Conservation (phyloP, 208 protist genomes). For the Angomonas ambiguus region DNA sequence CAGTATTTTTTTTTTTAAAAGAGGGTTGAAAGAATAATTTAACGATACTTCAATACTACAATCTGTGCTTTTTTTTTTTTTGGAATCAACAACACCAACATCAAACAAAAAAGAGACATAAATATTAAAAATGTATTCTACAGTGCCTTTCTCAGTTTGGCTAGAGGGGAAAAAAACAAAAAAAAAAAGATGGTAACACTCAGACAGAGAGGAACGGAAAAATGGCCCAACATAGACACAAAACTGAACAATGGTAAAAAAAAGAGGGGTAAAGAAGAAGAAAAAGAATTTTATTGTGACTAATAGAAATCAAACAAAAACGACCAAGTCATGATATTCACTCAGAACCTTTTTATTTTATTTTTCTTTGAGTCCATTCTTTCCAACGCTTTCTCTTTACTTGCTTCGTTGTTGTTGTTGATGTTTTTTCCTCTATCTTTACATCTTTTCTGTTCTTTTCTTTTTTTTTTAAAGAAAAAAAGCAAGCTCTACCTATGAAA, state of each 20-base stretch:
- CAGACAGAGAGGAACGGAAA: not conserved
- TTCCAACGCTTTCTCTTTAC: too few species aligned
- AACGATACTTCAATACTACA: too few species aligned
- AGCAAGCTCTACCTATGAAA: not conserved
- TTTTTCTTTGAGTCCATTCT: not conserved
- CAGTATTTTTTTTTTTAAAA: too few species aligned
- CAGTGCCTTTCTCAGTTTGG: slow-evolving; percentile 15
- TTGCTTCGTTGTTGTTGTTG: slow-evolving; percentile 7
- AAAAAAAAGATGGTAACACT: slow-evolving; percentile 15
- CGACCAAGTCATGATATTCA: too few species aligned
- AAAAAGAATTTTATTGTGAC: not conserved
- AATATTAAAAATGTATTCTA: too few species aligned
- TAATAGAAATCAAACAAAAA: too few species aligned
- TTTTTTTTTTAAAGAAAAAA: slow-evolving; percentile 9
- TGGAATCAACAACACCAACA: too few species aligned
- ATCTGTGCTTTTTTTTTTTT: too few species aligned
- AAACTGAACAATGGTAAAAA: slow-evolving; percentile 17
- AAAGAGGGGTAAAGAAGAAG: slow-evolving; percentile 24
- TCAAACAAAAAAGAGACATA: too few species aligned
- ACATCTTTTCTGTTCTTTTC: slow-evolving; percentile 14
- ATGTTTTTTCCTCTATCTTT: slow-evolving; percentile 11
- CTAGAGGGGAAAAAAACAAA: not conserved
- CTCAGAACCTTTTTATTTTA: too few species aligned
- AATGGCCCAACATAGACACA: slow-evolving; percentile 1
- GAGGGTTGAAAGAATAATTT: slow-evolving; percentile 3